Percentiles rank a stretch among this genome's conserved stretches.
These are phyloP conservation scores for Schwanniomyces vanrijiae DNA, from an alignment of 805 yeast species.

Conservation along the genomic window DNA sequence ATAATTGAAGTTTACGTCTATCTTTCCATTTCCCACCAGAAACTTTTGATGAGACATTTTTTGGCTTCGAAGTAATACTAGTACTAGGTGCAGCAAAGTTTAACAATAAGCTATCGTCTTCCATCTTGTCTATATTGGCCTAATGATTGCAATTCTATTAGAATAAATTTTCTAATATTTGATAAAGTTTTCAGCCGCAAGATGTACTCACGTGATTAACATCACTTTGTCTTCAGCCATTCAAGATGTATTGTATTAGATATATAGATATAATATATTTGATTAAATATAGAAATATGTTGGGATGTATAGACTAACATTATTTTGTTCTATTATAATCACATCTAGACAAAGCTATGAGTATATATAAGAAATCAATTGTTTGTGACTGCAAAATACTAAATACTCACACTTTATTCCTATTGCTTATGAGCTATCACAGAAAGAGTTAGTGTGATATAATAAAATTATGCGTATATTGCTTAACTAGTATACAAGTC, in stretches of 20 bases:
- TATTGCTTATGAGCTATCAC: neutral
- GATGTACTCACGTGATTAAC: constrained; percentile 9
- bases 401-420: too few species aligned
- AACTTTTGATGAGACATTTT: constrained; percentile 34
- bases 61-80: constrained; percentile 18
- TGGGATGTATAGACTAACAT: too few species aligned
- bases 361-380: neutral
- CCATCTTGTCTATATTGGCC: constrained; percentile 17
- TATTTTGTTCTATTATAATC: neutral
- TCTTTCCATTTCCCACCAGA: constrained; percentile 85
- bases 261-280: too few species aligned
- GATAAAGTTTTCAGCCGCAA: constrained; percentile 6
- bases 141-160: neutral
- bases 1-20: constrained; percentile 60
- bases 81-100: constrained; percentile 59
- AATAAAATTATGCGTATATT: neutral
- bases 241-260: too few species aligned
- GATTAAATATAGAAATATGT: too few species aligned
- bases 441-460: neutral
- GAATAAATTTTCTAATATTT: neutral
- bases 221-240: too few species aligned
- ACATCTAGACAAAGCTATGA: neutral
- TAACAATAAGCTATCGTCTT: constrained; percentile 65
- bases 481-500: neutral
- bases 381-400: too few species aligned